A percentile compares a stretch with the other conserved stretches of the same genome.
These are phyloP conservation scores for Blastocystis hominis DNA, from an alignment of 352 stramenopile genomes.

Conservation along the genomic window DNA sequence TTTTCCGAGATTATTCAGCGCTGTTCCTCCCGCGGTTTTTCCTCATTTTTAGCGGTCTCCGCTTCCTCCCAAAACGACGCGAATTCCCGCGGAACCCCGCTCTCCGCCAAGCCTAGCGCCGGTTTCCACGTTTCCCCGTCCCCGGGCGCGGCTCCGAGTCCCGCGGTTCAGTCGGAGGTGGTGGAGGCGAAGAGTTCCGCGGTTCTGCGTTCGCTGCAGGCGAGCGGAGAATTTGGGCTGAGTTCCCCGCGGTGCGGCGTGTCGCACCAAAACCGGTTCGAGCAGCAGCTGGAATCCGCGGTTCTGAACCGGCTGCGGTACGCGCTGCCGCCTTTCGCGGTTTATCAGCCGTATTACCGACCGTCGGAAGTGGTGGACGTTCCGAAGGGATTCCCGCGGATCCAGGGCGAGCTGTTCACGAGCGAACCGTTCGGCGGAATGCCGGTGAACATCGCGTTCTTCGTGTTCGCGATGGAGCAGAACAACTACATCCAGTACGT, in stretches of 20 bases:
- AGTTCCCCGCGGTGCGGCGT: not conserved
- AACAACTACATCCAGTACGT: constrained; percentile 7
- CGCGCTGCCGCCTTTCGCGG: not conserved
- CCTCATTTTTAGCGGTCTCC: not conserved
- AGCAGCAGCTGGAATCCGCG: not conserved
- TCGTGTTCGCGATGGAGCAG: constrained; percentile 16
- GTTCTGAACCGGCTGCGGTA: not conserved
- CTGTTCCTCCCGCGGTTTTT: not conserved
- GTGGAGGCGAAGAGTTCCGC: not conserved
- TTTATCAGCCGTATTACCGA: not conserved
- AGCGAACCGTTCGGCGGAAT: not conserved
- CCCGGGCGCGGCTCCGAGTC: not conserved
- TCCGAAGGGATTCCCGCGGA: constrained; percentile 9
- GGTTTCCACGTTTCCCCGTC: not conserved
- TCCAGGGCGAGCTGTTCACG: not conserved
- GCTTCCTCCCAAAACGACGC: too few species aligned
- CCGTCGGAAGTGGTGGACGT: not conserved
- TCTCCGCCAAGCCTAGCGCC: not conserved
- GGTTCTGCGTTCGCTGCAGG: not conserved
- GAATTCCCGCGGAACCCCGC: too few species aligned
- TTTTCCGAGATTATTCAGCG: constrained; percentile 36
- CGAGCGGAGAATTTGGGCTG: not conserved
- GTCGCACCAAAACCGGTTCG: not conserved
- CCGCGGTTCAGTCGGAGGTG: not conserved
- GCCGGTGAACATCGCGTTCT: constrained; percentile 18